These are phyloP conservation scores for Rhizopogon rudus DNA, from an alignment of 768 basidiomycete genomes.

Conservation along the genomic window DNA sequence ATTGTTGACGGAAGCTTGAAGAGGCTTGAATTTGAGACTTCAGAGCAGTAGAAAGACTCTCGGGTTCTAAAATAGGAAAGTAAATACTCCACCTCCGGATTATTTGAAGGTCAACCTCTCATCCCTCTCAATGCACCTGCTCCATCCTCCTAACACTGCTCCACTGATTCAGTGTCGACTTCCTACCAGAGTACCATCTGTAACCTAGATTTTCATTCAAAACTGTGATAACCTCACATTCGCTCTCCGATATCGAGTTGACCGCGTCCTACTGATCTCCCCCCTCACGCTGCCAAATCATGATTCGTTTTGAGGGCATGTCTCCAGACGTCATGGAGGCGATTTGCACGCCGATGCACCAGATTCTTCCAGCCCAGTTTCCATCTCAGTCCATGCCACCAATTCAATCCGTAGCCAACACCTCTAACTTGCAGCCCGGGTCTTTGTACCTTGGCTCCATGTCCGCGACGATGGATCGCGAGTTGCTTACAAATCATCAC, in stretches of 20 bases:
- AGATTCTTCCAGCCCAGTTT: slow-evolving; percentile 45
- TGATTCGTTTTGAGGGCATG: slow-evolving; percentile 78
- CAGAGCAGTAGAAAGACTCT: background rate
- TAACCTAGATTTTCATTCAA: background rate
- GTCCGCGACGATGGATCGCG: slow-evolving; percentile 51
- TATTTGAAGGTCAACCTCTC: slow-evolving; percentile 18
- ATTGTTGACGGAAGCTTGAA: background rate
- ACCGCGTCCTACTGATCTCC: background rate
- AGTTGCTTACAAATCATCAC: slow-evolving; percentile 42
- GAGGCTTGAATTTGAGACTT: too few relatives aligned
- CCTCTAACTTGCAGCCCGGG: slow-evolving; percentile 29
- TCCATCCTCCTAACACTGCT: slow-evolving; percentile 5
- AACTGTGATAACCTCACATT: slow-evolving; percentile 2
- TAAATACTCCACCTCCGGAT: slow-evolving; percentile 14
- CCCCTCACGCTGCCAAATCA: slow-evolving; percentile 19
- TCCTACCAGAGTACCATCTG: background rate
- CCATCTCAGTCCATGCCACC: slow-evolving; percentile 13
- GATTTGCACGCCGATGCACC: slow-evolving; percentile 85
- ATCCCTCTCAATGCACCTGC: slow-evolving; percentile 4
- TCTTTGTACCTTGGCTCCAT: slow-evolving; percentile 68
- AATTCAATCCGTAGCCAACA: slow-evolving; percentile 12
- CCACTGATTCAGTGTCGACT: background rate
- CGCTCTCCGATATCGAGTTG: background rate
- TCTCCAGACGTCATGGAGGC: slow-evolving; percentile 75
- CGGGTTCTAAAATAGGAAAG: slow-evolving; percentile 18